A percentile compares a stretch with the other conserved stretches of the same genome.
phyloP scores from a whole-genome alignment of 108 stramenopile species.

The Cyclotella sp. region DNA sequence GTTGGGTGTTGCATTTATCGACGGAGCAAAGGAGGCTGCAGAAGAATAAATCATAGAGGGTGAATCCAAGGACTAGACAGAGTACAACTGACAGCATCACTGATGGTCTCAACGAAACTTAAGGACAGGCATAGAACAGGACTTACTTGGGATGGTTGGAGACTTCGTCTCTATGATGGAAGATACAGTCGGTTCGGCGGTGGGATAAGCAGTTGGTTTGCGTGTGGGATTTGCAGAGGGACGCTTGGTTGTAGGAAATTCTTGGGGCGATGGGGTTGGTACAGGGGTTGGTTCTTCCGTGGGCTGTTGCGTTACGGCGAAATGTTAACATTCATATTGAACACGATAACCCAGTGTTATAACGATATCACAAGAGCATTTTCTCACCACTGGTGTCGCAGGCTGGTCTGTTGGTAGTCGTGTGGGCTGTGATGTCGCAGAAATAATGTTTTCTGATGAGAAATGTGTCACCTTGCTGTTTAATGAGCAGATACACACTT shows the following conservation, averaged over 20 bases:
- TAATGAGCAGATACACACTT: neutral
- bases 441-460: neutral
- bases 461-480: neutral
- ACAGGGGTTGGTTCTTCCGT: constrained; percentile 18
- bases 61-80: neutral
- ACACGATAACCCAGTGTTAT: neutral
- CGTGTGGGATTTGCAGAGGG: constrained; percentile 3
- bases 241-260: constrained; percentile 8
- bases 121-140: constrained; percentile 10
- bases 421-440: constrained; percentile 16
- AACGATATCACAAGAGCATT: neutral
- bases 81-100: constrained; percentile 5
- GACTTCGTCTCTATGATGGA: neutral
- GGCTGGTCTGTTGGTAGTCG: constrained; percentile 10
- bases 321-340: neutral
- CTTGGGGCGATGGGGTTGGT: constrained; percentile 21
- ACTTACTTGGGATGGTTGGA: constrained; percentile 21
- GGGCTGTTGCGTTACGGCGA: neutral
- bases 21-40: constrained; percentile 1
- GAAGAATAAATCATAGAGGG: neutral
- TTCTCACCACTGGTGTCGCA: neutral
- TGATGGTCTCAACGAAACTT: constrained; percentile 15
- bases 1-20: neutral
- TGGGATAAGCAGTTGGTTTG: constrained; percentile 6
- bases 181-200: constrained; percentile 1